phyloP scores from a whole-genome alignment of 805 yeast species.

The Zygotorulaspora sp. region DNA sequence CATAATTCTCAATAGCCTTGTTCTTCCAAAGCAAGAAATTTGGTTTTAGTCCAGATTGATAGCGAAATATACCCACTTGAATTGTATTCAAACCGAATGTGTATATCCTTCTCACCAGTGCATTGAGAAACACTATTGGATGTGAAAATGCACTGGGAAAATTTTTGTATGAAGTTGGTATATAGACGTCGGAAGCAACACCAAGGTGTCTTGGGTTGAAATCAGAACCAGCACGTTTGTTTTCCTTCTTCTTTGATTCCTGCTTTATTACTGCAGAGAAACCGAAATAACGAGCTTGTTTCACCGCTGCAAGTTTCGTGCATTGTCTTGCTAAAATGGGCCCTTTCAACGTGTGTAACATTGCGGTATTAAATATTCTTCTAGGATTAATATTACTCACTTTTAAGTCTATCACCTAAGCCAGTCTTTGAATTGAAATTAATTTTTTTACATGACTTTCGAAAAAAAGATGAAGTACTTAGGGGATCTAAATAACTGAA shows the following conservation, averaged over 20 bases:
- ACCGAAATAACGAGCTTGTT: background rate
- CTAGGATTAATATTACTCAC: background rate
- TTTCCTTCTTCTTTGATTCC: constrained; percentile 8
- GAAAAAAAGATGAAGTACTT: background rate
- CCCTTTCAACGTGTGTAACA: too few species aligned
- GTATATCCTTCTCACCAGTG: constrained; percentile 56
- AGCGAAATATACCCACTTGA: constrained; percentile 62
- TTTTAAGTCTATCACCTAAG: too few species aligned
- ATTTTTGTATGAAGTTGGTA: constrained; percentile 47
- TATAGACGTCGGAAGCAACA: constrained; percentile 41
- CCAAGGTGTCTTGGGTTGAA: constrained; percentile 42
- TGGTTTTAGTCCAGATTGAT: constrained; percentile 65
- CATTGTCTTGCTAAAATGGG: too few species aligned
- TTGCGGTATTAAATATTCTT: background rate
- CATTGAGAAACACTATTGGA: constrained; percentile 43
- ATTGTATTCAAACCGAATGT: constrained; percentile 62
- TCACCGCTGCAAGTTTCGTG: too few species aligned
- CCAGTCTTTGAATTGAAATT: background rate
- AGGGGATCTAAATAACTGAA: background rate
- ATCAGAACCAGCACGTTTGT: constrained; percentile 14
- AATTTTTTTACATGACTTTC: background rate
- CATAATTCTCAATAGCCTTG: constrained; percentile 70
- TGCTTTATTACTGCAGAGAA: constrained; percentile 5
- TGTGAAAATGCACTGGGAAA: constrained; percentile 41
- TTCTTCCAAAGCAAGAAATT: constrained; percentile 77